Evolutionary conservation across 148 eudicot species (phyloP), one percentile per base, ranked within the genome.

Genomic region (Rhododendron kiyosumense): DNA sequence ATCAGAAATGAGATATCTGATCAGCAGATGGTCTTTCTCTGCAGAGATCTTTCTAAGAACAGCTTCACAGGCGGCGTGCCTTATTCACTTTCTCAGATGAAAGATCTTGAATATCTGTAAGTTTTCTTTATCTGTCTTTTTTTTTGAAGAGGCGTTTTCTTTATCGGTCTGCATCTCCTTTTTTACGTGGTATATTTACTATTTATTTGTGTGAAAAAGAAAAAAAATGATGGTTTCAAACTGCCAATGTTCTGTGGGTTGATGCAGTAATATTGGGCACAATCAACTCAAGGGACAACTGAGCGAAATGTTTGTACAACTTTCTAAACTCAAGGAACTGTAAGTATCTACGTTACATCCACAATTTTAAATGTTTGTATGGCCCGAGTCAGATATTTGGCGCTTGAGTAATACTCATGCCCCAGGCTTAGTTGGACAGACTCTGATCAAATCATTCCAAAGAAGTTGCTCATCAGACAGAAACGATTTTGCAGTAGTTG

Each of bases 21-120:
- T 71, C 28, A 84, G 41, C 30, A 49, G 28, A 41, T 75, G 79
- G 54, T 10, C 79, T 75, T 85, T 36, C 84, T 85, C 20, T 82
- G 85, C 91, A 93, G 96, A 82, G 93, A 93, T 91, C 89, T 93
- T 84, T 91, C 94, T 77, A 84, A 87, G 75, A 92, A 91, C 87
- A 89, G 77, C 85, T 91, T 91, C 81, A 86, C 84, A 43, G 94
- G 94, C 45, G 57, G 85, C 52, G 87, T 94, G 81, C 96, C 94
- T 17, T 94, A 89, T 84, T 94, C 96, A 77, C 85, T 94, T 81
- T 89, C 94, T 81, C 92, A 88, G 81, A 91, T 94, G 93, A 89
- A 84, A 49, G 83, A 69, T 82, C 90, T 94, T 43, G 89, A 90
- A 82, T 83, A 87, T 83, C 88, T 94, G 96, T 94, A 88, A 92